Base-by-base conservation (phyloP, 441 rosid genomes). In the Hypseocharis bilobata region DNA sequence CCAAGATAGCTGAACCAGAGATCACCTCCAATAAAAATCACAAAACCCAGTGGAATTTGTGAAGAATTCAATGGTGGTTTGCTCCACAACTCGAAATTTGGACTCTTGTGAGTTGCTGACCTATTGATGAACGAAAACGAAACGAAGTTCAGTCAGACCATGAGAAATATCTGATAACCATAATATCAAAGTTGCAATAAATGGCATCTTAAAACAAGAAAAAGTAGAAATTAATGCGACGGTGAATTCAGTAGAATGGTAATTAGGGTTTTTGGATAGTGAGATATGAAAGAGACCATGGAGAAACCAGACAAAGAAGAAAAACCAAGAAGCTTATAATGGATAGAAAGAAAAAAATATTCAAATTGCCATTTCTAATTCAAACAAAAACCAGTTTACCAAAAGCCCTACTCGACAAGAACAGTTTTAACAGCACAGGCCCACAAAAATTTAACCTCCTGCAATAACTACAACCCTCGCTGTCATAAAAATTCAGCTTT, bases 361-460 rank as follows among this genome's bases (percentile, higher is more conserved):
- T 78, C 81, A 74, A 67, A 66, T 72, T 75, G 66, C 70, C 74
- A 76, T 80, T 79, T 78, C 70, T 68, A 81, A 76, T 79, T 78
- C 70, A 67, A 81, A 76, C 76, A 74, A 77, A 77, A 74, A 58
- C 73, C 72, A 72, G 49, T 74, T 66, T 81, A 80, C 76, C 69
- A 70, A 70, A 71, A 72, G 69, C 78, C 81, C 78, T 65, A 74
- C 71, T 73, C 81, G 87, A 86, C 11, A 77, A 71, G 65, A 76
- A 85, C 85, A 82, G 74, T 79, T 87, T 83, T 87, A 65, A 85
- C 85, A 72, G 79, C 80, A 70, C 62, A 83, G 77, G 71, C 78
- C 82, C 84, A 81, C 88, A 66, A 26, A 71, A 71, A 60, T 34
- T 78, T 57, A 64, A 19, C 47, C 64, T 69, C 71, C 55, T 8